Percentiles rank a stretch among this genome's conserved stretches.
Evolutionary conservation across 495 filamentous ascomycete genomes (phyloP).

Genomic region (Pseudotulostoma volvatum): DNA sequence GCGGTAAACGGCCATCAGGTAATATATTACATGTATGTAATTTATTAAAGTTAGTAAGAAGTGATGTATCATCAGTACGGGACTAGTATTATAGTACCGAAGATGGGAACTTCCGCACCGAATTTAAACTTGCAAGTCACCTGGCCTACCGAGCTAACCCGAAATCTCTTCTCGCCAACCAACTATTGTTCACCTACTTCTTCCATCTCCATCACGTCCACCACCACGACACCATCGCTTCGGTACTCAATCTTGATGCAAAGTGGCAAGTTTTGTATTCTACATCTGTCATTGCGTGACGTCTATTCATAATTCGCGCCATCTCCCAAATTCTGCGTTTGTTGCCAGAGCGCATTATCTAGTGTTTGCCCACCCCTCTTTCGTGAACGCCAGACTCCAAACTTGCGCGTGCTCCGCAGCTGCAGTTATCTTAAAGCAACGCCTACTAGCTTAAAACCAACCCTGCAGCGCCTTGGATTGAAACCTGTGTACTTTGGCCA

Average conservation of each 20-base stretch:
- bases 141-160: background rate
- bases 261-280: no score
- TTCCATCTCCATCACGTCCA: background rate
- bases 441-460: background rate
- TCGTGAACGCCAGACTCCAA: background rate
- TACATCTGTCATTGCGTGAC: no score
- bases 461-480: background rate
- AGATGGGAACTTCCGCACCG: no score
- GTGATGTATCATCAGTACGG: no score
- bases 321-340: background rate
- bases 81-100: no score
- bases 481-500: background rate
- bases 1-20: no score
- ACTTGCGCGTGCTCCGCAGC: background rate
- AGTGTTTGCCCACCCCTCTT: background rate
- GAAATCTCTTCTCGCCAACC: no score
- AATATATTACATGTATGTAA: no score
- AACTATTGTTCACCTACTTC: background rate
- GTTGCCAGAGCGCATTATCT: background rate
- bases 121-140: no score
- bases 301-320: no score
- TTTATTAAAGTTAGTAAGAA: no score
- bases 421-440: background rate
- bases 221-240: background rate
- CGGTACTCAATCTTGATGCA: background rate